Evolutionary conservation across 2,329 filamentous ascomycete species (phyloP), one percentile per base, ranked within the genome.

Genomic region (Colletotrichum sp.): DNA sequence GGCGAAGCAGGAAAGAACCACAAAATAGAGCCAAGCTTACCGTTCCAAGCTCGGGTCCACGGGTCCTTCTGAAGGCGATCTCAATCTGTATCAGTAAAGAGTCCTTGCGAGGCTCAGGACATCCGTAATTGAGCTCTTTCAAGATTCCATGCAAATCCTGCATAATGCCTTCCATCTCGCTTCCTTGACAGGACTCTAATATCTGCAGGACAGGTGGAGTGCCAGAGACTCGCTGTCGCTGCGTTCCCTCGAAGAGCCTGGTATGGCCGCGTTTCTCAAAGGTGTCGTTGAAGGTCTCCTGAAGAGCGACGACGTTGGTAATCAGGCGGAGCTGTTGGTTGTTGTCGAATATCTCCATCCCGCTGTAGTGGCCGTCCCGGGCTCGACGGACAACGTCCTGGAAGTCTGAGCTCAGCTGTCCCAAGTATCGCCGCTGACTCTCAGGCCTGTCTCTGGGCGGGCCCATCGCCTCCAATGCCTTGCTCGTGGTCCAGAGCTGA

Each of bases 21-120:
- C 44, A 52, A 52, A n/a, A 13, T 12, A 52, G n/a, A 0, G 8
- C 8, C 12, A 29, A 27, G 78, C 83, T 80, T 72, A 86, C 86
- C 6, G 87, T 91, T 2, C 90, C 91, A 0, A 93, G 77, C 65
- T 92, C 89, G 15, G 89, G 88, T 0, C 89, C 90, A 0, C 89
- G 88, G 0, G 86, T 90, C 1, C 81, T 78, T 0, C 78, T 77
- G 76, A 91, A 89, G 0, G 49, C 72, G 13, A 2, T 5, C 16
- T 74, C 67, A 6, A 71, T 74, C 1, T 64, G 19, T 11, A 12
- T 8, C 8, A 89, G 80, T 59, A 92, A 89, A 6, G 83, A 78
- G 0, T 80, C 78, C 0, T 72, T 5, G 0, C 30, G 6, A 0
- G 81, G 78, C 11, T 66, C 4, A 2, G 79, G 39, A 49, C 80